phyloP scores from a whole-genome alignment of 2,329 filamentous ascomycete species.

The Diaporthe sp. region DNA sequence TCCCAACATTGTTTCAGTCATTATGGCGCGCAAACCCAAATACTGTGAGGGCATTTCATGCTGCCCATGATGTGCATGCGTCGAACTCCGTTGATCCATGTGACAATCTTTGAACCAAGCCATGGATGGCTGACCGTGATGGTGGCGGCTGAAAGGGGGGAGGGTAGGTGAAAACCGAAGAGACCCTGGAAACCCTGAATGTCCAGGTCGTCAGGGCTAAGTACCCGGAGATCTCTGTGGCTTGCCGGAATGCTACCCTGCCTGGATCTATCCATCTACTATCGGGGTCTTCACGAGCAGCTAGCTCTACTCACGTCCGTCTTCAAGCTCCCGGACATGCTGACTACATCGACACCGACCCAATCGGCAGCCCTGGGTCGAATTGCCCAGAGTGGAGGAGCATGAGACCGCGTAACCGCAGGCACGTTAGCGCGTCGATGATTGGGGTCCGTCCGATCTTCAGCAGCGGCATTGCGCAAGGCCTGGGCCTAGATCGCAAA shows the following conservation, averaged over 20 bases:
- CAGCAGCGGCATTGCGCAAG: conserved; percentile 4
- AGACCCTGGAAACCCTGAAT: neutral
- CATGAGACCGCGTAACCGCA: conserved; percentile 35
- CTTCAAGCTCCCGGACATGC: neutral
- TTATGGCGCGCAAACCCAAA: neutral
- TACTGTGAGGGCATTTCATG: neutral
- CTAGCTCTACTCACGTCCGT: conserved; percentile 15
- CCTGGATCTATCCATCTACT: neutral
- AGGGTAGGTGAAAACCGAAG: neutral
- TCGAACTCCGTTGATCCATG: conserved; percentile 2
- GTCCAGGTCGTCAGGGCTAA: neutral
- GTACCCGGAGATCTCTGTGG: neutral
- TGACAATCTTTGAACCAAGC: neutral
- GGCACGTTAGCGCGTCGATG: conserved; percentile 2
- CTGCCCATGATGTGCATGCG: neutral
- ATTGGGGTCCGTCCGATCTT: conserved; percentile 16
- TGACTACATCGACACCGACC: neutral
- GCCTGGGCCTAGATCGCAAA: neutral
- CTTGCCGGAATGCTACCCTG: conserved; percentile 8
- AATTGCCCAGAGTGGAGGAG: conserved; percentile 36
- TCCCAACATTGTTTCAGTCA: neutral
- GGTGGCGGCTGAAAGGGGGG: neutral
- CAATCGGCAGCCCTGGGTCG: conserved; percentile 7
- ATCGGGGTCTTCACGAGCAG: neutral
- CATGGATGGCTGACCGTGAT: neutral